phyloP scores from a whole-genome alignment of 2,329 filamentous ascomycete genomes.

The Colletotrichum plurivorum region DNA sequence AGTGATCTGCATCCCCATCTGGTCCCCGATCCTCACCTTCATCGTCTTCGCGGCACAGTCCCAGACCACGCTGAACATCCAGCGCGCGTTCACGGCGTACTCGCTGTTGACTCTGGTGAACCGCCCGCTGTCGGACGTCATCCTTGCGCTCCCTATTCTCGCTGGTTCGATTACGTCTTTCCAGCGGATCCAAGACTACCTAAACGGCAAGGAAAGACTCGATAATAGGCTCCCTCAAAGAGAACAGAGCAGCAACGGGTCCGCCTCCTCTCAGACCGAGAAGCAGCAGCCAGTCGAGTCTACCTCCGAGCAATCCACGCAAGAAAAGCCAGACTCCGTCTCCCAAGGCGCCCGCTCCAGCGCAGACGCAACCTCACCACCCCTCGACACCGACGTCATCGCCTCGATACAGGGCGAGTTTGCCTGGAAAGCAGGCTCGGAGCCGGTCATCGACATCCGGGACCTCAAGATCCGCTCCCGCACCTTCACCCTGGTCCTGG shows the following conservation, averaged over 20 bases:
- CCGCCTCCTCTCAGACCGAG: no score
- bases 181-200: slow-evolving; percentile 44
- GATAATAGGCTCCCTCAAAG: slow-evolving; percentile 25
- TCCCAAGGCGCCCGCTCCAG: not conserved
- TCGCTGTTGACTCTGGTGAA: slow-evolving; percentile 43
- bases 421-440: slow-evolving; percentile 8
- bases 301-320: no score
- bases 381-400: not conserved
- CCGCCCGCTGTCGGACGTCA: slow-evolving; percentile 39
- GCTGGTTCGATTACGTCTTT: slow-evolving; percentile 42
- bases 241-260: not conserved
- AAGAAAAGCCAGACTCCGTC: no score
- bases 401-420: slow-evolving; percentile 21
- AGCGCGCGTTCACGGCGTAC: slow-evolving; percentile 38
- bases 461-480: not conserved
- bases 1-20: slow-evolving; percentile 35
- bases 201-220: slow-evolving; percentile 36
- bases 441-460: not conserved
- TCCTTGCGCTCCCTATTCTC: slow-evolving; percentile 41
- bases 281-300: no score
- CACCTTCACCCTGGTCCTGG: slow-evolving; percentile 46
- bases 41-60: slow-evolving; percentile 30
- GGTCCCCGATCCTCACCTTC: slow-evolving; percentile 41
- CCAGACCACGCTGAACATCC: slow-evolving; percentile 14
- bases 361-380: no score